phyloP scores from a whole-genome alignment of 768 basidiomycete genomes.

The Hygrophorus russula region DNA sequence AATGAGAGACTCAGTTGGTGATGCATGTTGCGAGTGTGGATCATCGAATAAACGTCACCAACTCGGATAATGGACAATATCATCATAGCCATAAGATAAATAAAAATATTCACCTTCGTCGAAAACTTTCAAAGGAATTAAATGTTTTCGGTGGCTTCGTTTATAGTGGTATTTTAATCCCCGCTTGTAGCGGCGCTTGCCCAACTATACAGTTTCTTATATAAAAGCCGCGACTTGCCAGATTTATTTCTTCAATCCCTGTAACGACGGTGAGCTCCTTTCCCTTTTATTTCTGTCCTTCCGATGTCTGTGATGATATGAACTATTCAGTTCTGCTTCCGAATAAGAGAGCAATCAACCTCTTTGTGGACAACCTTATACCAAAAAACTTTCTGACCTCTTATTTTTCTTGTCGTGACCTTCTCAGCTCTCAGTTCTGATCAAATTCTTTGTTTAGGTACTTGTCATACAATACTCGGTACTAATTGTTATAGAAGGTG shows the following conservation, averaged over 20 bases:
- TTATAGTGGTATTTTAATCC: not conserved
- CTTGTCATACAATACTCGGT: not conserved
- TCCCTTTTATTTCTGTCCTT: constrained; percentile 5
- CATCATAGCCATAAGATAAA: constrained; percentile 32
- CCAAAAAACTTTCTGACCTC: constrained; percentile 48
- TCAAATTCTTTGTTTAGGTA: constrained; percentile 5
- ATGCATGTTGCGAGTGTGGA: constrained; percentile 74
- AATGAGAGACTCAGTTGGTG: constrained; percentile 38
- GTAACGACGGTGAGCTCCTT: constrained; percentile 14
- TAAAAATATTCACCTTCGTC: constrained; percentile 22
- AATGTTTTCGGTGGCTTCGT: not conserved
- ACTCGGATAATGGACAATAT: constrained; percentile 63
- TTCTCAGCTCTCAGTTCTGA: not conserved
- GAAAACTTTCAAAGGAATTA: not conserved
- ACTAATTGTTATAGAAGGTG: constrained; percentile 7
- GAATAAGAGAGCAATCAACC: constrained; percentile 57
- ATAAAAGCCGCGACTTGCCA: too few species aligned
- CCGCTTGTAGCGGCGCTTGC: constrained; percentile 24
- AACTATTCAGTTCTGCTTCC: constrained; percentile 72
- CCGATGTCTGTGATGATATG: constrained; percentile 31
- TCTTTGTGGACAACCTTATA: constrained; percentile 61
- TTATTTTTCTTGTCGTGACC: constrained; percentile 15
- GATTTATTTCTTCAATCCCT: not conserved
- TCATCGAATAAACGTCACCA: constrained; percentile 59
- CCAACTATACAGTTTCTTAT: constrained; percentile 27